Base-by-base conservation (phyloP, 495 filamentous ascomycete species). In the Penicillium waksmanii region DNA sequence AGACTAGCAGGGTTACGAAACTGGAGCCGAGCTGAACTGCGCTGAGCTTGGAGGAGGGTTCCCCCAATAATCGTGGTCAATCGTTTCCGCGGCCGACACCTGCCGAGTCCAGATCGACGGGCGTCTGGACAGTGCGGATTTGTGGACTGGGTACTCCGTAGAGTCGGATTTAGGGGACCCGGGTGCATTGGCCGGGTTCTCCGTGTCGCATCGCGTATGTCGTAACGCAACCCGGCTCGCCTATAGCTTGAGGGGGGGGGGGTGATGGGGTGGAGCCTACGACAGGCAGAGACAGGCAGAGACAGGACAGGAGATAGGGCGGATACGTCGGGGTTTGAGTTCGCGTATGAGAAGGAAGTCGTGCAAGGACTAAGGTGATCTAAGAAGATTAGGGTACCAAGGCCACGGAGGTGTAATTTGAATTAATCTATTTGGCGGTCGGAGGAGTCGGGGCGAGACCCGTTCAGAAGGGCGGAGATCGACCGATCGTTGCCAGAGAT, bases 371-470 rank as follows among this genome's bases (percentile, higher is more conserved):
- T 46, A 21, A 17, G 42, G 42, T 17, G 42, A 17, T 21, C 42
- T 46, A 19, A 13, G 42, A 19, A 19, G 12, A n/a, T 44, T 46
- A 46, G 42, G 42, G 42, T 21, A 46, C 42, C 42, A 21, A 7
- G 17, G 42, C 15, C 9, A 19, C 12, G 42, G 42, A 9, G 17
- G 17, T 13, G 42, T 19, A 46, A 46, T 46, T 46, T 46, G 18
- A 17, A 46, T 46, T 46, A 46, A 46, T 46, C 42, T 46, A 46
- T 46, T 46, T 46, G 42, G 42, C 42, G 27, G 42, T 46, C 42
- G 42, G 42, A 19, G 10, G 36, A 38, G 42, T 46, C 42, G 42
- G 42, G 42, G 42, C 42, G 42, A 46, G 42, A 46, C n/a, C 42
- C 42, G 42, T 38, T 38, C 36, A 38, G 36, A 12, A 13, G 36